phyloP scores from a whole-genome alignment of 148 eudicot genomes.

The Cornus kousa region DNA sequence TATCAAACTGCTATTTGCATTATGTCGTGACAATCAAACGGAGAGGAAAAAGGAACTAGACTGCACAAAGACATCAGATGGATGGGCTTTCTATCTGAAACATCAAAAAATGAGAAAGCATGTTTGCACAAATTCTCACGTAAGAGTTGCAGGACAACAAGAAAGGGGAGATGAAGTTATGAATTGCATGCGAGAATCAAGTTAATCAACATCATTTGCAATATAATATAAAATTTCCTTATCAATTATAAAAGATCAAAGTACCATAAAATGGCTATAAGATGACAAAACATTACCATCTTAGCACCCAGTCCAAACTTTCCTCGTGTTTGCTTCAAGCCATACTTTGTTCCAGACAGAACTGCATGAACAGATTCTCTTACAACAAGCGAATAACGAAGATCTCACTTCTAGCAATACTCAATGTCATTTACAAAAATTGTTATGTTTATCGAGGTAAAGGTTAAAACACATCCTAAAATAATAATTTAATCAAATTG shows the following conservation, averaged over 20 bases:
- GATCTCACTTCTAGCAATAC: neutral
- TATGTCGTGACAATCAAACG: neutral
- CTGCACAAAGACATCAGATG: slow-evolving; percentile 2
- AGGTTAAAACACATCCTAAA: neutral
- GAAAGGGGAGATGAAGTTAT: neutral
- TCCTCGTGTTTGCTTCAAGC: slow-evolving; percentile 97
- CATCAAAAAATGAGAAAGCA: slow-evolving; percentile 10
- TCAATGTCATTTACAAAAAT: neutral
- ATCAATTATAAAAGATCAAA: neutral
- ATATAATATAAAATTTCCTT: neutral
- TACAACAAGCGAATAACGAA: slow-evolving; percentile 13
- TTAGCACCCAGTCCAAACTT: slow-evolving; percentile 98
- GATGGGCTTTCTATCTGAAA: slow-evolving; percentile 3
- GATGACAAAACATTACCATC: slow-evolving; percentile 58
- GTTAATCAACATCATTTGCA: neutral
- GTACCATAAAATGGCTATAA: slow-evolving; percentile 10
- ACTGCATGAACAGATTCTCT: slow-evolving; percentile 42
- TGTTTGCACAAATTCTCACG: neutral
- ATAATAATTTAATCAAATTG: neutral
- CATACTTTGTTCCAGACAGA: slow-evolving; percentile 96
- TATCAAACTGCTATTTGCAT: neutral
- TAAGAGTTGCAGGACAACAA: slow-evolving; percentile 2
- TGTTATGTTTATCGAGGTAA: neutral
- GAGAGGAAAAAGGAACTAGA: slow-evolving; percentile 1
- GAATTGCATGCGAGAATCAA: neutral